Percentiles rank a stretch among this genome's conserved stretches.
phyloP scores from a whole-genome alignment of 139 green algal genomes.

The Zygnema circumcarinatum region DNA sequence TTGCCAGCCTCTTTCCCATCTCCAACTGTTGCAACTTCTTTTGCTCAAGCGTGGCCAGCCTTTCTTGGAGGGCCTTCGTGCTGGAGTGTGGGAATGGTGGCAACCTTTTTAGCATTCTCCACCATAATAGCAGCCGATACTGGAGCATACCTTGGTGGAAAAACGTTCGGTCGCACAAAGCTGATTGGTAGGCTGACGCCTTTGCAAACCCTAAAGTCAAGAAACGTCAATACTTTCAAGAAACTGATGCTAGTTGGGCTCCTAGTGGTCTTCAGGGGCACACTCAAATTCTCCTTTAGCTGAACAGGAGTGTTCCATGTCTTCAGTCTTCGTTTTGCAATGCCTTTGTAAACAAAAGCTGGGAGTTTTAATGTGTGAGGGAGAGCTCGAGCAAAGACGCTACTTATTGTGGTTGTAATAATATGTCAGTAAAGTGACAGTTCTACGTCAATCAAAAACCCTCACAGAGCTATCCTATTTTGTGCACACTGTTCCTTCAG shows the following conservation, averaged over 20 bases:
- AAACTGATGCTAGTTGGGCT: no score
- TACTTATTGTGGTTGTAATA: no score
- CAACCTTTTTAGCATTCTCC: conserved; percentile 58
- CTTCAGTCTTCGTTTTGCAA: no score
- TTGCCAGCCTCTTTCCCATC: neutral
- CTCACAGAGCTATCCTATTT: no score
- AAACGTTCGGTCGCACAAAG: conserved; percentile 50
- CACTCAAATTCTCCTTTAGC: no score
- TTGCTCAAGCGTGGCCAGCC: conserved; percentile 20
- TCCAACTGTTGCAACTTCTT: neutral
- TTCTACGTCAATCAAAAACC: no score
- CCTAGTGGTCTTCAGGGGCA: no score
- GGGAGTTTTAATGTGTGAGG: no score
- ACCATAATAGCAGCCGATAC: conserved; percentile 66
- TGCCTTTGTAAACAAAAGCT: no score
- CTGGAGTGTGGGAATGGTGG: conserved; percentile 64
- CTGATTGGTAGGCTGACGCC: conserved; percentile 7
- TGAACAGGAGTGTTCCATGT: no score
- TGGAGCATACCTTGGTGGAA: conserved; percentile 65
- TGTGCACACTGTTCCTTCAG: conserved; percentile 5
- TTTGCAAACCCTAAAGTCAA: neutral
- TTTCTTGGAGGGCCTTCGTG: conserved; percentile 26
- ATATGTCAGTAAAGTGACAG: no score
- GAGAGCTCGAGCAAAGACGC: no score
- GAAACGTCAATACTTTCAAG: neutral